phyloP scores from a whole-genome alignment of 1,284 basidiomycete genomes.

The Cryptococcus jaspeensis region DNA sequence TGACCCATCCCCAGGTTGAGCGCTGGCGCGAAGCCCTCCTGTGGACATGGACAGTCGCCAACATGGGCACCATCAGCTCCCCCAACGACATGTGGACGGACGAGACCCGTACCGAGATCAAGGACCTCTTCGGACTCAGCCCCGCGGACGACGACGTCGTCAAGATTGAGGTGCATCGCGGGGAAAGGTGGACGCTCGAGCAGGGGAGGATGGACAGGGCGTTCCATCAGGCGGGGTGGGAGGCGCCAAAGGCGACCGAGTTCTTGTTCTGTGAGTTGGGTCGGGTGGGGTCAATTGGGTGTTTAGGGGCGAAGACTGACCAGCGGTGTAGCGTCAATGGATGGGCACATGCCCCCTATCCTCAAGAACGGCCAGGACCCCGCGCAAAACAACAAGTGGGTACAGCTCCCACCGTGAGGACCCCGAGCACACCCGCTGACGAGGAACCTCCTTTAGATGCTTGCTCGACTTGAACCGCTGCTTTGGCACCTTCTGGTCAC shows the following conservation, averaged over 20 bases:
- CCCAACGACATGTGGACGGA: constrained; percentile 29
- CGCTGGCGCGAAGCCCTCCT: constrained; percentile 49
- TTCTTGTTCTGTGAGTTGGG: constrained; percentile 36
- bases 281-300: too few species aligned
- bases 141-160: constrained; percentile 32
- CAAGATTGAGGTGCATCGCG: constrained; percentile 41
- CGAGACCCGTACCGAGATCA: constrained; percentile 29
- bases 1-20: constrained; percentile 31
- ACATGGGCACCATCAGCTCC: constrained; percentile 26
- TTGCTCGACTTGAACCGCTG: constrained; percentile 45
- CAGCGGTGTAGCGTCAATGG: constrained; percentile 32
- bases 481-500: constrained; percentile 47
- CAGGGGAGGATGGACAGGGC: constrained; percentile 25
- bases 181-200: constrained; percentile 41
- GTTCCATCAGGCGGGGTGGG: constrained; percentile 40
- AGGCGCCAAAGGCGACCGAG: constrained; percentile 36
- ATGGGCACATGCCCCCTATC: constrained; percentile 44
- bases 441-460: too few species aligned
- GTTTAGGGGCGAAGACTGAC: not conserved
- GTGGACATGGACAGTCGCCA: constrained; percentile 46
- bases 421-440: too few species aligned
- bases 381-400: constrained; percentile 21
- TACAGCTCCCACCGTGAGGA: too few species aligned
- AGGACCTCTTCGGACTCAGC: constrained; percentile 33
- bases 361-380: constrained; percentile 16